phyloP scores from a whole-genome alignment of 2,329 filamentous ascomycete species.

The Ophiognomonia clavigignenti-juglandacearum region DNA sequence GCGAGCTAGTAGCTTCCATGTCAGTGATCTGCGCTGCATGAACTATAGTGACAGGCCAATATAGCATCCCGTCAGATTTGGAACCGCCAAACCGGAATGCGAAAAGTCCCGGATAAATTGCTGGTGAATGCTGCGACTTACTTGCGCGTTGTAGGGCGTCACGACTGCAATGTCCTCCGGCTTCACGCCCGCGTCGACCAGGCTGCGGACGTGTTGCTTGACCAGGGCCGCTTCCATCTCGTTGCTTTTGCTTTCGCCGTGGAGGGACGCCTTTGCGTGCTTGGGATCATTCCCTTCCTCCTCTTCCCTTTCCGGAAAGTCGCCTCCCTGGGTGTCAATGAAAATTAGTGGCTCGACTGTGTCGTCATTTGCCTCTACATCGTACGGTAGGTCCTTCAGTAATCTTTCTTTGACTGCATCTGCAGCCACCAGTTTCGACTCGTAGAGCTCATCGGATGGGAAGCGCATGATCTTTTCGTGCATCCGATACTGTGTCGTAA shows the following conservation, averaged over 20 bases:
- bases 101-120: not conserved
- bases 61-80: not conserved
- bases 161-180: slow-evolving; percentile 87
- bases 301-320: slow-evolving; percentile 79
- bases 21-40: slow-evolving; percentile 17
- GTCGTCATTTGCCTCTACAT: slow-evolving; percentile 75
- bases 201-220: slow-evolving; percentile 65
- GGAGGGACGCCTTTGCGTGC: slow-evolving; percentile 40
- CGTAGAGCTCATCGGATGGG: slow-evolving; percentile 85
- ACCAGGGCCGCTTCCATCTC: slow-evolving; percentile 84
- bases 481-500: slow-evolving; percentile 98
- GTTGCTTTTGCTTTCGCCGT: slow-evolving; percentile 75
- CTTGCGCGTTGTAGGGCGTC: slow-evolving; percentile 94
- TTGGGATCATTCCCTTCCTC: slow-evolving; percentile 58
- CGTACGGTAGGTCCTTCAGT: slow-evolving; percentile 72
- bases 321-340: slow-evolving; percentile 92
- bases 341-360: slow-evolving; percentile 86
- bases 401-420: slow-evolving; percentile 71
- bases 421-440: slow-evolving; percentile 73
- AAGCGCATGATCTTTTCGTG: slow-evolving; percentile 94
- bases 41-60: slow-evolving; percentile 8
- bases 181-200: slow-evolving; percentile 75
- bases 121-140: slow-evolving; percentile 28
- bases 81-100: slow-evolving; percentile 5
- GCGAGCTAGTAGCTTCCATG: slow-evolving; percentile 56